Evolutionary conservation across 371 early-diverging fungal species (phyloP), one percentile per base, ranked within the genome.

Genomic region (Actinomucor elegans): DNA sequence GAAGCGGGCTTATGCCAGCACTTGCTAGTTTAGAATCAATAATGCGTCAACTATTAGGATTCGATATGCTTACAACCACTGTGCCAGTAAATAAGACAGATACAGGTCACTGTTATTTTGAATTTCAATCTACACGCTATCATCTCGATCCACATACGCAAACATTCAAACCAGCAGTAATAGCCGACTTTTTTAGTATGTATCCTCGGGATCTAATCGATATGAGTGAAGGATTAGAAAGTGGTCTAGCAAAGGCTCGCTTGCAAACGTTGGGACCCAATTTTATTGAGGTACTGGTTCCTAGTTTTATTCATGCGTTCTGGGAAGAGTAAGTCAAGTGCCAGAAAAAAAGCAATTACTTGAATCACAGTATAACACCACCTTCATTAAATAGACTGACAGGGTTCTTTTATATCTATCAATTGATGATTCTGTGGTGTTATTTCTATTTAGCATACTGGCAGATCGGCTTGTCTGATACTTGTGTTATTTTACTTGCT

Each of bases 391-490:
- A n/a, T 54, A 67, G 67, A 31, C 73, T 87, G 45, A 73, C 79
- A 14, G 78, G 80, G 7, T 77, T 86, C 61, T 89, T 91, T 60
- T 91, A 91, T 57, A 65, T 89, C n/a, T 91, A 88, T 66, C 90
- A 91, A 67, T 38, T 86, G 18, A 76, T 85, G 66, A 75, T 82
- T 23, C 61, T 91, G 27, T 81, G 82, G 81, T 77, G 83, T 14
- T 89, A 85, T 62, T 84, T 80, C 64, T 83, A 84, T 53, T 69
- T 83, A 44, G 79, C 77, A 20, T 88, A 87, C 64, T 90, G 81
- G 73, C 76, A 78, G 48, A 87, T 90, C 57, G 90, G 84, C 9
- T 18, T 88, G 0, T 85, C 88, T 0, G 79, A 88, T 37, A 84
- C 86, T 0, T 59, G 67, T 40, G 84, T 90, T 7, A 80, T 89